phyloP scores from a whole-genome alignment of 306 rosid species.

The Begonia masoniana region DNA sequence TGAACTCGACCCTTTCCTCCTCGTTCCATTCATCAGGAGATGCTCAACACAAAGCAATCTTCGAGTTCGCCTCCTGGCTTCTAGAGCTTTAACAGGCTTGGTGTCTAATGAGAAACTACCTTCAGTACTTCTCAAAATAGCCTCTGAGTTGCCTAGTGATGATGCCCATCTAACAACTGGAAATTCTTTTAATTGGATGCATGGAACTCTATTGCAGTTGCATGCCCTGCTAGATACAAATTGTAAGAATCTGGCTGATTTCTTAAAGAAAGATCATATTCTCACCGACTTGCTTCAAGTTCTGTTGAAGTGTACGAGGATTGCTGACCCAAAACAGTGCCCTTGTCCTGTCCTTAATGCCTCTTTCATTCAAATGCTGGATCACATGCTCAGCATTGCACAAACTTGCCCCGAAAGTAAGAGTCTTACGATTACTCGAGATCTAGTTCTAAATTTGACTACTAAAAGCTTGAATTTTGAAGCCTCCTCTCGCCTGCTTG shows the following conservation, averaged over 20 bases:
- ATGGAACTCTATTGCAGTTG: constrained; percentile 80
- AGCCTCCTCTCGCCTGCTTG: constrained; percentile 22
- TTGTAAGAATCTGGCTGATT: constrained; percentile 71
- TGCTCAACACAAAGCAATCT: constrained; percentile 87
- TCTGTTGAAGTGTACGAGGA: constrained; percentile 49
- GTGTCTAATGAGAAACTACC: constrained; percentile 78
- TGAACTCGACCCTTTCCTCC: constrained; percentile 74
- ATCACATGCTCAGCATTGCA: constrained; percentile 71
- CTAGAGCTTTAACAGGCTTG: constrained; percentile 74
- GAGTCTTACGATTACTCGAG: constrained; percentile 26
- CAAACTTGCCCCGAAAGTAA: constrained; percentile 32
- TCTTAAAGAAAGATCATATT: constrained; percentile 56
- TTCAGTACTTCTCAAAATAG: constrained; percentile 56
- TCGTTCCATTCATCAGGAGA: constrained; percentile 72
- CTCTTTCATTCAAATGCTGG: constrained; percentile 53
- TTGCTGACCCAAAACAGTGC: constrained; percentile 47
- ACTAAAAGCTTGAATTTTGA: constrained; percentile 61
- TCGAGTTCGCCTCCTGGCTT: constrained; percentile 86
- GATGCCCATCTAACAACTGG: constrained; percentile 18
- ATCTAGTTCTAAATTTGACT: constrained; percentile 58
- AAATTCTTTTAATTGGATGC: constrained; percentile 59
- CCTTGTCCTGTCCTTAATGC: constrained; percentile 66
- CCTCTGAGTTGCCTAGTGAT: constrained; percentile 49
- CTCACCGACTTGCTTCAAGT: constrained; percentile 45
- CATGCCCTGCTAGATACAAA: constrained; percentile 61